Percentiles rank a stretch among this genome's conserved stretches.
These are phyloP conservation scores for maize (Zea mays) DNA, from an alignment of 176 grass and related monocot genomes.

Conservation along the genomic window DNA sequence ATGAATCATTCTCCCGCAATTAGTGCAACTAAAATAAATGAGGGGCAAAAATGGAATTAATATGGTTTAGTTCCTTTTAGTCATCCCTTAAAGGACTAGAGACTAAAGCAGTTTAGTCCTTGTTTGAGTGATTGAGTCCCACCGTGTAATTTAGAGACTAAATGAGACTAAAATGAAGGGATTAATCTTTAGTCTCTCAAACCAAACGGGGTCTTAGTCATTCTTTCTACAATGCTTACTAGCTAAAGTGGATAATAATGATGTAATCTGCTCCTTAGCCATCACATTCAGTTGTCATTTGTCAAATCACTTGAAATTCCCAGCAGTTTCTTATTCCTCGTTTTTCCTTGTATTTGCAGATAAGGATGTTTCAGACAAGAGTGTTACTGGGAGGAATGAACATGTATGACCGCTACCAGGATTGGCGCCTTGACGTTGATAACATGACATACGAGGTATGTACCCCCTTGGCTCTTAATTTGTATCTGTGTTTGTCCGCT, in stretches of 20 bases:
- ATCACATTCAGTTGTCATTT: not conserved
- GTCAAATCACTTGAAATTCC: not conserved
- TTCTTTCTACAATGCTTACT: not conserved
- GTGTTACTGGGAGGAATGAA: slow-evolving; percentile 82
- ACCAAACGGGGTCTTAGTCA: not conserved
- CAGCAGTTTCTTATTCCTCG: not conserved
- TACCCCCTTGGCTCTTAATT: not conserved
- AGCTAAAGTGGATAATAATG: not conserved
- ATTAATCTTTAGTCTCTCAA: too few species aligned
- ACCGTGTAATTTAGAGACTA: too few species aligned
- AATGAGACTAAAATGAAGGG: too few species aligned
- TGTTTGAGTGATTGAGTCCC: too few species aligned
- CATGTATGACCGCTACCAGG: slow-evolving; percentile 65
- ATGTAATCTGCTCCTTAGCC: not conserved
- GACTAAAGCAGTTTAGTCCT: too few species aligned
- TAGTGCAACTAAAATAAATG: too few species aligned
- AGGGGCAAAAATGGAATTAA: too few species aligned
- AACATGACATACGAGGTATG: slow-evolving; percentile 92
- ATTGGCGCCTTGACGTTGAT: slow-evolving; percentile 95
- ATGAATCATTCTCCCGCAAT: too few species aligned
- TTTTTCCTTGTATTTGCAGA: slow-evolving; percentile 43
- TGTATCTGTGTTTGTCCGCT: not conserved
- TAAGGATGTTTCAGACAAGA: slow-evolving; percentile 97
- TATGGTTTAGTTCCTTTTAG: too few species aligned
- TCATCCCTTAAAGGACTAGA: too few species aligned